These are phyloP conservation scores for Aaosphaeria pasadenensis DNA, from an alignment of 2,329 filamentous ascomycete species.

Conservation along the genomic window DNA sequence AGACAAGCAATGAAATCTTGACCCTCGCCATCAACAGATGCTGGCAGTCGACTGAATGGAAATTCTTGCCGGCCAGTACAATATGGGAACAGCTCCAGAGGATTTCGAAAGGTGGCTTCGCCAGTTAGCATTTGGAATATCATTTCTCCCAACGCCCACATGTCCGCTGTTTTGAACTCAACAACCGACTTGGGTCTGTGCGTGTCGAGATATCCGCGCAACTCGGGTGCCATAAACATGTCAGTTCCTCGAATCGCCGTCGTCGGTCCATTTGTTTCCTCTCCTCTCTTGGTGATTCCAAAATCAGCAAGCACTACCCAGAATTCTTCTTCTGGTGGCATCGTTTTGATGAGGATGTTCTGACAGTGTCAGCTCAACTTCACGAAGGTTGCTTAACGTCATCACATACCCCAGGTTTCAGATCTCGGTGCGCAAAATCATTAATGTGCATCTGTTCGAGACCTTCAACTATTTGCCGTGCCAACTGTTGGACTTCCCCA, in stretches of 20 bases:
- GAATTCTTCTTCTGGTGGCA: conserved; percentile 22
- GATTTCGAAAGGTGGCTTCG: conserved; percentile 3
- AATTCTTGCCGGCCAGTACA: conserved; percentile 1
- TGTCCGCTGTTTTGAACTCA: conserved; percentile 6
- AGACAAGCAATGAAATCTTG: neutral
- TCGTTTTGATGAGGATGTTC: conserved; percentile 32
- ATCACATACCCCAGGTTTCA: conserved; percentile 33
- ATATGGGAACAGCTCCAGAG: neutral
- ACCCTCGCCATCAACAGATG: neutral
- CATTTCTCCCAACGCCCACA: conserved; percentile 16
- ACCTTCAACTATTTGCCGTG: conserved; percentile 32
- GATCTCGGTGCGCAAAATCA: conserved; percentile 36
- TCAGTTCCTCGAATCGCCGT: conserved; percentile 8
- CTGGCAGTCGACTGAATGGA: neutral
- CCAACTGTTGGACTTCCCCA: conserved; percentile 22
- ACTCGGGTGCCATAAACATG: conserved; percentile 12
- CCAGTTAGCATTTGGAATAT: conserved; percentile 6
- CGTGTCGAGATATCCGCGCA: conserved; percentile 3
- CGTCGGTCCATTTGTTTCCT: conserved; percentile 6
- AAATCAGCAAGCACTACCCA: conserved; percentile 43
- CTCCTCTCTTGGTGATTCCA: conserved; percentile 32
- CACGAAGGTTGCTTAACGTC: neutral
- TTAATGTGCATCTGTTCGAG: conserved; percentile 35
- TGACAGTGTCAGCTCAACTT: conserved; percentile 3
- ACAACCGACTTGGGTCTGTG: neutral